A percentile compares a stretch with the other conserved stretches of the same genome.
phyloP scores from a whole-genome alignment of 768 basidiomycete species.

The Cytidiella melzeri region DNA sequence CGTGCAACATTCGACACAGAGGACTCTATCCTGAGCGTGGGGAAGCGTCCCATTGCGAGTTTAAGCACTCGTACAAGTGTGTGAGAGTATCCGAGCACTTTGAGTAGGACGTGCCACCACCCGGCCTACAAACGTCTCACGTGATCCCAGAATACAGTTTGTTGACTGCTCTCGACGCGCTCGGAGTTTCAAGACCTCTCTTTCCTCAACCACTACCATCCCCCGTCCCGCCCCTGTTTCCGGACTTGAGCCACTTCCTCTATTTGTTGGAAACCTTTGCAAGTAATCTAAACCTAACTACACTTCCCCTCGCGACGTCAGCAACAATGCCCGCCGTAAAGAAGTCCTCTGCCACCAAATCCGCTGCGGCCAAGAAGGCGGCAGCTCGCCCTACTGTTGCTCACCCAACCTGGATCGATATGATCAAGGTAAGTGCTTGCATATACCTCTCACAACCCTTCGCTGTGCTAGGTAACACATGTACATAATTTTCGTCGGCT shows the following conservation, averaged over 20 bases:
- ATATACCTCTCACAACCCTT: slow-evolving; percentile 12
- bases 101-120: slow-evolving; percentile 4
- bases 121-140: slow-evolving; percentile 20
- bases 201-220: slow-evolving; percentile 45
- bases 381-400: slow-evolving; percentile 32
- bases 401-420: slow-evolving; percentile 65
- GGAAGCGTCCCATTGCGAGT: slow-evolving; percentile 1
- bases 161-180: slow-evolving; percentile 28
- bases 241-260: slow-evolving; percentile 15
- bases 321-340: slow-evolving; percentile 31
- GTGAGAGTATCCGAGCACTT: neutral
- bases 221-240: slow-evolving; percentile 22
- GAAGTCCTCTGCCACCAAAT: slow-evolving; percentile 38
- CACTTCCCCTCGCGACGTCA: slow-evolving; percentile 27
- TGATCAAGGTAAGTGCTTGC: slow-evolving; percentile 63
- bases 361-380: slow-evolving; percentile 38
- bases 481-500: slow-evolving; percentile 1
- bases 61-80: slow-evolving; percentile 3
- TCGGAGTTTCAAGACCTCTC: slow-evolving; percentile 30
- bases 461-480: slow-evolving; percentile 1
- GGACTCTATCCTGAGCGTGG: neutral
- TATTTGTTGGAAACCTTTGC: slow-evolving; percentile 13
- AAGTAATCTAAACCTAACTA: slow-evolving; percentile 10
- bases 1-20: slow-evolving; percentile 4
- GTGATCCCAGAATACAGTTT: slow-evolving; percentile 30